Base-by-base conservation (phyloP, 2,329 filamentous ascomycete genomes). In the Beauveria pseudobassiana region DNA sequence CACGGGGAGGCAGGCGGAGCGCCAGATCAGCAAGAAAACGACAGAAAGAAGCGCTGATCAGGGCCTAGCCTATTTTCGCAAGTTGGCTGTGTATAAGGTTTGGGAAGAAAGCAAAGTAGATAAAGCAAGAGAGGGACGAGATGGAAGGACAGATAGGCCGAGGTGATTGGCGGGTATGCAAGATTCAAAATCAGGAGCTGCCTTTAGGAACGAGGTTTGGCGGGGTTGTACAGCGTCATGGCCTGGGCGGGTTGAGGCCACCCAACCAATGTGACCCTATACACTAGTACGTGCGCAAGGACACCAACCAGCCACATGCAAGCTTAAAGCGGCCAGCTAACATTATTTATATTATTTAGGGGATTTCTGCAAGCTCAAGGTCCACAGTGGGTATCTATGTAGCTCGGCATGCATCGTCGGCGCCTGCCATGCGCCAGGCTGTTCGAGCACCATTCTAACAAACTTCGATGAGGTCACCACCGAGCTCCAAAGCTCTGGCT, bases 171-270 rank as follows among this genome's bases (percentile, higher is more conserved):
- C 51, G 59, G 59, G 30, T 55, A 49, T 61, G 59, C 30, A 61
- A 30, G 59, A 61, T 61, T 40, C 59, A 61, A 55, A 60, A 55
- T 40, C 51, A 54, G 59, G 59, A 55, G 59, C 51, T 43, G 30
- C 20, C 12, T 16, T 16, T 34, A 34, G 50, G 50, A 49, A 40
- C 26, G 43, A 61, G 51, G 58, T 54, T 53, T 61, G 58, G 58
- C 58, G 58, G 49, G 51, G 49, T 61, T 30, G 42, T 14, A 22
- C n/a, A 38, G 40, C 30, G 22, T 38, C 28, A 43, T 24, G 18
- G 24, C 10, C 34, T 38, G 34, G 34, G 34, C 34, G 34, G 34
- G 34, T 38, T 38, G 34, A 38, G 34, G 34, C 34, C 34, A 38
- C 34, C 34, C 28, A 30, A 30, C 30, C 30, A 34, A 34, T 34